Conservation (phyloP, 768 basidiomycete species). For the Amylocystis lapponica region DNA sequence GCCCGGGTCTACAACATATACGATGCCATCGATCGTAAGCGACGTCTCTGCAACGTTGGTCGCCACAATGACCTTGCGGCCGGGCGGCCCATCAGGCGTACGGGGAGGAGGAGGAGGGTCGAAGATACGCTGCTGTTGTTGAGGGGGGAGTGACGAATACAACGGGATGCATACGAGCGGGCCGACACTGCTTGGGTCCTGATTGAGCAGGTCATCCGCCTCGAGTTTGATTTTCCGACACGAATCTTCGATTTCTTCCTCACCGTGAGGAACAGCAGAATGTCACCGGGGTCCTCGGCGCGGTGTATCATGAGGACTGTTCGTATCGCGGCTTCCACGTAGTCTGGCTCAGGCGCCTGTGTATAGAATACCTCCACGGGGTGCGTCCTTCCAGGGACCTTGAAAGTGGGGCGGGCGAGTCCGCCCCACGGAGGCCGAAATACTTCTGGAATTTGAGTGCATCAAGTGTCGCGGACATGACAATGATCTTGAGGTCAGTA, state of each 20-base stretch:
- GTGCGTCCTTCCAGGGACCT: slow-evolving; percentile 44
- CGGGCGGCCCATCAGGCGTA: slow-evolving; percentile 64
- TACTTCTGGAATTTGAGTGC: slow-evolving; percentile 96
- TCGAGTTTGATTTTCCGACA: slow-evolving; percentile 91
- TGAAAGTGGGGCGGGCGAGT: slow-evolving; percentile 23
- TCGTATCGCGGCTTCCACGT: slow-evolving; percentile 94
- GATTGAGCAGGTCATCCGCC: slow-evolving; percentile 74
- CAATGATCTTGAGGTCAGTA: slow-evolving; percentile 88
- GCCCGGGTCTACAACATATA: slow-evolving; percentile 98
- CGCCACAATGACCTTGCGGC: slow-evolving; percentile 90
- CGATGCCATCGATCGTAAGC: slow-evolving; percentile 96
- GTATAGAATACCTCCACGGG: slow-evolving; percentile 96
- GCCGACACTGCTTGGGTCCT: slow-evolving; percentile 71
- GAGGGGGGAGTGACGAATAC: slow-evolving; percentile 91
- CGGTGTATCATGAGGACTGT: slow-evolving; percentile 97
- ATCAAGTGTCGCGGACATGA: slow-evolving; percentile 98
- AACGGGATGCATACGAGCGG: slow-evolving; percentile 88
- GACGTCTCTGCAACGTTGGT: slow-evolving; percentile 99
- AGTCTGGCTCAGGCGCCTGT: slow-evolving; percentile 89
- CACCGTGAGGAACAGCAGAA: slow-evolving; percentile 96
- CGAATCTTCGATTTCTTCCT: slow-evolving; percentile 96
- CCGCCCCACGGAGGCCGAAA: slow-evolving; percentile 42
- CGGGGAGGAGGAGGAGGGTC: slow-evolving; percentile 73
- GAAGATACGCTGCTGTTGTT: slow-evolving; percentile 96
- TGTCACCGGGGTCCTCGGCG: slow-evolving; percentile 88